These are phyloP conservation scores for Trifolium pratense DNA, from an alignment of 306 rosid genomes.

Conservation along the genomic window DNA sequence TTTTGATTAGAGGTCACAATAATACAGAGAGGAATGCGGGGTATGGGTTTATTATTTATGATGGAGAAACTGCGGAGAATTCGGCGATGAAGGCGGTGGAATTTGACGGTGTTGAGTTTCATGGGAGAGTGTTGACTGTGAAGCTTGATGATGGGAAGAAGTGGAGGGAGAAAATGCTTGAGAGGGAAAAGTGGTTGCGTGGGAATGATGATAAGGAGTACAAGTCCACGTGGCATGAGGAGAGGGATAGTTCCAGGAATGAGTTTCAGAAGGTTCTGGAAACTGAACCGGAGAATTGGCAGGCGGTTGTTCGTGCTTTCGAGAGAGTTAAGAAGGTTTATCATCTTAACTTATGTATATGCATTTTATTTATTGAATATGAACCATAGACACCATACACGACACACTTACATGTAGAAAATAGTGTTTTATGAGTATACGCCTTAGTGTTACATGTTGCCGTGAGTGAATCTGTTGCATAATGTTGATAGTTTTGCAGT, in stretches of 20 bases:
- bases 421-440: neutral
- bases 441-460: neutral
- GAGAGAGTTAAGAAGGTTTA: slow-evolving; percentile 80
- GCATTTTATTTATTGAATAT: neutral
- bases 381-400: neutral
- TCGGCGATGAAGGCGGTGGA: slow-evolving; percentile 85
- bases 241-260: slow-evolving; percentile 70
- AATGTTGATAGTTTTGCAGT: neutral
- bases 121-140: slow-evolving; percentile 80
- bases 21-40: slow-evolving; percentile 69
- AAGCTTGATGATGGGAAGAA: slow-evolving; percentile 84
- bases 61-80: slow-evolving; percentile 53
- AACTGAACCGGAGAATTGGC: slow-evolving; percentile 93
- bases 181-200: slow-evolving; percentile 65
- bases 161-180: slow-evolving; percentile 58
- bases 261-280: slow-evolving; percentile 68
- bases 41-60: slow-evolving; percentile 76
- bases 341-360: slow-evolving; percentile 13
- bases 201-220: slow-evolving; percentile 58
- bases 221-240: slow-evolving; percentile 82
- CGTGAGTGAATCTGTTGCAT: neutral
- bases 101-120: slow-evolving; percentile 93
- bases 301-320: slow-evolving; percentile 75
- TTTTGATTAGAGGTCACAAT: slow-evolving; percentile 72
- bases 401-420: neutral